A percentile compares a stretch with the other conserved stretches of the same genome.
phyloP scores from a whole-genome alignment of 768 basidiomycete species.

The Xerocomellus amylosporus region DNA sequence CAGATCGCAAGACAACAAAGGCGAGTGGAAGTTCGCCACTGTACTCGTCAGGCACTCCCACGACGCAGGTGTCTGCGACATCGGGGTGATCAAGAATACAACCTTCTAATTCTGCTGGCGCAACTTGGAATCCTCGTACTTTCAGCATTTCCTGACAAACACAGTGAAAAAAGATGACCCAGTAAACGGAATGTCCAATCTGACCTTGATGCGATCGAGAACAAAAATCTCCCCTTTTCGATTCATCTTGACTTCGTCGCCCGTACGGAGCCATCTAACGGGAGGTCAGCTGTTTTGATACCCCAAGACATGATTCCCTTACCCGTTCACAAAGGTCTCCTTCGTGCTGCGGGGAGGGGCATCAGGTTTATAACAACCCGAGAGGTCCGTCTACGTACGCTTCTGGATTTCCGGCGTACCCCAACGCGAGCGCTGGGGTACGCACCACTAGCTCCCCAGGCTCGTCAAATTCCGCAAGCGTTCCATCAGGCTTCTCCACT shows the following conservation, averaged over 20 bases:
- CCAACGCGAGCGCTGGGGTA: constrained; percentile 58
- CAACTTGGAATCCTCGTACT: constrained; percentile 56
- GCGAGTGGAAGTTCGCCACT: constrained; percentile 74
- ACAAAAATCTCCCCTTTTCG: constrained; percentile 61
- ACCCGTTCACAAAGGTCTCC: constrained; percentile 58
- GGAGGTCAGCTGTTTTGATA: not conserved
- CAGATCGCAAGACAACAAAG: constrained; percentile 53
- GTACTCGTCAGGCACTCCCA: constrained; percentile 69
- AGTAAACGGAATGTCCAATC: not conserved
- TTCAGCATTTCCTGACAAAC: constrained; percentile 63
- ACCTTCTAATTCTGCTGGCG: constrained; percentile 65
- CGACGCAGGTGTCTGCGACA: constrained; percentile 61
- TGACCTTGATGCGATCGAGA: constrained; percentile 73
- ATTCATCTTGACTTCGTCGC: constrained; percentile 68
- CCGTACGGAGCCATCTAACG: constrained; percentile 61
- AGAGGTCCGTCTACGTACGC: constrained; percentile 45
- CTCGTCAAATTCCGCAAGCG: constrained; percentile 54
- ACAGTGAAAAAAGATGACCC: not conserved
- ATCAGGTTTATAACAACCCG: constrained; percentile 3
- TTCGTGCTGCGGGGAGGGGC: constrained; percentile 43
- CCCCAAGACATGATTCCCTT: not conserved
- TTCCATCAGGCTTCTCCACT: constrained; percentile 57
- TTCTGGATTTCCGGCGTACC: constrained; percentile 55
- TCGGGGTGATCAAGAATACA: constrained; percentile 60
- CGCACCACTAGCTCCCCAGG: constrained; percentile 60